Percentiles rank a stretch among this genome's conserved stretches.
These are phyloP conservation scores for Zygoascus hellenicus DNA, from an alignment of 1,139 yeast species.

Conservation along the genomic window DNA sequence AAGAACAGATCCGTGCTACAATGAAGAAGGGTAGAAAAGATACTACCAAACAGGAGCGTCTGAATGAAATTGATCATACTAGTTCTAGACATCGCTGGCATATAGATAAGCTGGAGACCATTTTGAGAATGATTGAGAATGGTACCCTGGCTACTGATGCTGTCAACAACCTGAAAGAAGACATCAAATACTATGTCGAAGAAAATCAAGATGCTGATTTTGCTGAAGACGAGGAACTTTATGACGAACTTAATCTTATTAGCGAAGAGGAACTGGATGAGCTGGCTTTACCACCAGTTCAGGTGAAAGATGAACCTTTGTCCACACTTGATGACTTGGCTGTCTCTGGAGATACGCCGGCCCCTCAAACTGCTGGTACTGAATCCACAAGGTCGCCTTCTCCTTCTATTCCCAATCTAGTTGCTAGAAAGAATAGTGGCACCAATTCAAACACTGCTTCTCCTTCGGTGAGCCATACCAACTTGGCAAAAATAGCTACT, in stretches of 20 bases:
- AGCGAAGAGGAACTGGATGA: constrained; percentile 51
- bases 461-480: constrained; percentile 11
- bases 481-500: constrained; percentile 13
- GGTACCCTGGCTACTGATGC: constrained; percentile 78
- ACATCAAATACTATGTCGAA: constrained; percentile 88
- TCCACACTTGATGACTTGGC: constrained; percentile 36
- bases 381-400: constrained; percentile 16
- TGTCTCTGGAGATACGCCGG: constrained; percentile 13
- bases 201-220: constrained; percentile 95
- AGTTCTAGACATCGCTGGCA: constrained; percentile 79
- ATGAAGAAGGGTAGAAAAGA: constrained; percentile 57
- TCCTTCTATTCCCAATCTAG: constrained; percentile 2
- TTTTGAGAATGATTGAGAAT: constrained; percentile 73
- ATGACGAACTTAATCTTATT: constrained; percentile 78
- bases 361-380: neutral
- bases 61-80: constrained; percentile 57
- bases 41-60: constrained; percentile 46
- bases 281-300: constrained; percentile 39
- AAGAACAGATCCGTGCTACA: constrained; percentile 52
- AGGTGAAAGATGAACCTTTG: constrained; percentile 29
- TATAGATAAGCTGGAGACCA: constrained; percentile 66
- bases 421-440: neutral
- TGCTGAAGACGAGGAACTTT: constrained; percentile 90
- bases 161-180: constrained; percentile 78
- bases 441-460: constrained; percentile 5